phyloP scores from a whole-genome alignment of 202 grass and related monocot genomes.

The Zoysia matrella region DNA sequence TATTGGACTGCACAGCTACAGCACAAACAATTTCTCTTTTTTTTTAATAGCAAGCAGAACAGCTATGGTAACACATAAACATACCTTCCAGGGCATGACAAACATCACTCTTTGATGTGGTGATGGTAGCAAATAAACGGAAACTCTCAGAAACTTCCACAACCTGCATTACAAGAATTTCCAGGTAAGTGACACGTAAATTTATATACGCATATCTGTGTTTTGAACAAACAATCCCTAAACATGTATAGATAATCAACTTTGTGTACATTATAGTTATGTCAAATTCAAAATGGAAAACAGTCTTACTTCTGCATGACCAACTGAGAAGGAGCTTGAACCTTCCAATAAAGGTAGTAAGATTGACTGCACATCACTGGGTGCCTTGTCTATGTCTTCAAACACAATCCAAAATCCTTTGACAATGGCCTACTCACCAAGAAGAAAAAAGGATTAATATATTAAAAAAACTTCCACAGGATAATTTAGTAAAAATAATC shows the following conservation, averaged over 20 bases:
- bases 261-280: slow-evolving; percentile 24
- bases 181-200: slow-evolving; percentile 12
- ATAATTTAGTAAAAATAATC: slow-evolving; percentile 18
- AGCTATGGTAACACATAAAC: slow-evolving; percentile 30
- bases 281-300: slow-evolving; percentile 17
- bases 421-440: slow-evolving; percentile 61
- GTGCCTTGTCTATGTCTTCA: slow-evolving; percentile 98
- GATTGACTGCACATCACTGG: slow-evolving; percentile 86
- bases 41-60: neutral
- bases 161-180: slow-evolving; percentile 57
- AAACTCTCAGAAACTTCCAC: slow-evolving; percentile 81
- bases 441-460: slow-evolving; percentile 36
- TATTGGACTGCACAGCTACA: neutral
- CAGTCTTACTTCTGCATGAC: slow-evolving; percentile 79
- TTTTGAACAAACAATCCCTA: slow-evolving; percentile 5
- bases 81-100: slow-evolving; percentile 66
- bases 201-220: slow-evolving; percentile 7
- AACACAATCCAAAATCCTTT: slow-evolving; percentile 96
- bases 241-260: slow-evolving; percentile 18
- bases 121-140: slow-evolving; percentile 85
- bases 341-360: slow-evolving; percentile 91
- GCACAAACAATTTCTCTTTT: neutral
- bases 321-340: slow-evolving; percentile 73
- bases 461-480: neutral
- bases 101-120: slow-evolving; percentile 75